phyloP scores from a whole-genome alignment of 345 rosid species.

The Pistacia integerrima region DNA sequence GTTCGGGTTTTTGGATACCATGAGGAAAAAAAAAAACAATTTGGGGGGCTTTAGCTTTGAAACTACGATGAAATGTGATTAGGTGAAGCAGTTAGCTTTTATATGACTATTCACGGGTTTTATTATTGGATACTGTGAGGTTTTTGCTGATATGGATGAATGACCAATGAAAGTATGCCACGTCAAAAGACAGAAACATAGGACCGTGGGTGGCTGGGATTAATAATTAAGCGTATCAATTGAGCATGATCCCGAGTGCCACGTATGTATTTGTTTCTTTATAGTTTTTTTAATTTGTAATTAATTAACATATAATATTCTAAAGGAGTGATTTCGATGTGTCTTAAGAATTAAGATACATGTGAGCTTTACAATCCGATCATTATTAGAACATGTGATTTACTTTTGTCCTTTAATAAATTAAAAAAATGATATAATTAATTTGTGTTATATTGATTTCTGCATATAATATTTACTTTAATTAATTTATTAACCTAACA shows the following conservation, averaged over 20 bases:
- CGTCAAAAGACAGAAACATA: neutral
- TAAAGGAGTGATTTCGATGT: too few relatives aligned
- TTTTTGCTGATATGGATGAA: neutral
- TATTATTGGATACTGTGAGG: neutral
- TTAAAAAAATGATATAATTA: too few relatives aligned
- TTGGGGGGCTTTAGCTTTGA: constrained; percentile 26
- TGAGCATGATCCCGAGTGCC: neutral
- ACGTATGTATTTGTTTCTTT: neutral
- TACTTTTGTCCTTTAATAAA: too few relatives aligned
- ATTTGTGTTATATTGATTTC: too few relatives aligned
- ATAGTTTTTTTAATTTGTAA: neutral
- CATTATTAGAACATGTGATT: too few relatives aligned
- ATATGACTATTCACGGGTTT: neutral
- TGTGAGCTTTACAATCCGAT: too few relatives aligned
- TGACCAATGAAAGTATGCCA: constrained; percentile 33
- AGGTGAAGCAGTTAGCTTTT: neutral
- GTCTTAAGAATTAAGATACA: too few relatives aligned
- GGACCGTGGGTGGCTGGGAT: neutral
- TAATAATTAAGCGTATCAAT: neutral
- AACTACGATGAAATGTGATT: constrained; percentile 24
- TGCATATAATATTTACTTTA: too few relatives aligned
- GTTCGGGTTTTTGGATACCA: constrained; percentile 72
- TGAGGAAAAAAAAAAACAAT: constrained; percentile 12
- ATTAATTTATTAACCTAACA: neutral
- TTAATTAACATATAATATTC: neutral